Percentiles rank a stretch among this genome's conserved stretches.
These are phyloP conservation scores for Trichoderma gracile DNA, from an alignment of 2,329 filamentous ascomycete genomes.

Conservation along the genomic window DNA sequence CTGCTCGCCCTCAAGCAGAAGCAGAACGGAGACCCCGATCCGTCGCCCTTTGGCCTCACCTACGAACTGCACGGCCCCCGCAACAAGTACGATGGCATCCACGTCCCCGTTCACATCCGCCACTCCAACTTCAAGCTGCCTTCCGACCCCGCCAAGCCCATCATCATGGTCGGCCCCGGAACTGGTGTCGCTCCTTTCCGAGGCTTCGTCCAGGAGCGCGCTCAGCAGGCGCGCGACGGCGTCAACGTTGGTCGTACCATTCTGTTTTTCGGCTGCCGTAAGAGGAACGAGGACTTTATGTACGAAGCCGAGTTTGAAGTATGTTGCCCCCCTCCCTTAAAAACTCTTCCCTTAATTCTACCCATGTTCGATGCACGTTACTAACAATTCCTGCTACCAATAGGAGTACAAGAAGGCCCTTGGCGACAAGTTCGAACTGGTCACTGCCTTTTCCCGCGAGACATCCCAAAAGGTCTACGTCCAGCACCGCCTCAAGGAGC, in stretches of 20 bases:
- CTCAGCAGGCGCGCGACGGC: constrained; percentile 76
- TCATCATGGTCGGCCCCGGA: constrained; percentile 95
- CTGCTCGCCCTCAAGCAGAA: constrained; percentile 93
- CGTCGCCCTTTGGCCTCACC: constrained; percentile 78
- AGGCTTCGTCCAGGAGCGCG: constrained; percentile 91
- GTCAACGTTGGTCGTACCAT: constrained; percentile 83
- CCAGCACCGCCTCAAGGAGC: constrained; percentile 86
- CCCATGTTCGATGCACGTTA: background rate
- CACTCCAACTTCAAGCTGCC: constrained; percentile 99
- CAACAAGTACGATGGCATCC: constrained; percentile 96
- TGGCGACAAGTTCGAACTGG: constrained; percentile 84
- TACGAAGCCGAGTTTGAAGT: constrained; percentile 93
- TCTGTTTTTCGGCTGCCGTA: constrained; percentile 94
- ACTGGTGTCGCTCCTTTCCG: constrained; percentile 97
- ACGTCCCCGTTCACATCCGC: constrained; percentile 91
- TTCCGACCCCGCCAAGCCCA: constrained; percentile 87
- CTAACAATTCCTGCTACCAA: constrained; percentile 22
- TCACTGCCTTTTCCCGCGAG: constrained; percentile 95
- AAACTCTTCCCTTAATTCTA: background rate
- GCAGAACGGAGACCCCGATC: constrained; percentile 83
- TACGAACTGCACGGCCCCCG: constrained; percentile 87
- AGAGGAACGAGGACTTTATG: constrained; percentile 83
- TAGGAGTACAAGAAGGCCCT: constrained; percentile 81
- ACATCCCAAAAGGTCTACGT: constrained; percentile 90
- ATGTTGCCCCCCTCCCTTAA: constrained; percentile 42